Conservation (phyloP, 176 grass and related monocot species). For the Otatea glauca region DNA sequence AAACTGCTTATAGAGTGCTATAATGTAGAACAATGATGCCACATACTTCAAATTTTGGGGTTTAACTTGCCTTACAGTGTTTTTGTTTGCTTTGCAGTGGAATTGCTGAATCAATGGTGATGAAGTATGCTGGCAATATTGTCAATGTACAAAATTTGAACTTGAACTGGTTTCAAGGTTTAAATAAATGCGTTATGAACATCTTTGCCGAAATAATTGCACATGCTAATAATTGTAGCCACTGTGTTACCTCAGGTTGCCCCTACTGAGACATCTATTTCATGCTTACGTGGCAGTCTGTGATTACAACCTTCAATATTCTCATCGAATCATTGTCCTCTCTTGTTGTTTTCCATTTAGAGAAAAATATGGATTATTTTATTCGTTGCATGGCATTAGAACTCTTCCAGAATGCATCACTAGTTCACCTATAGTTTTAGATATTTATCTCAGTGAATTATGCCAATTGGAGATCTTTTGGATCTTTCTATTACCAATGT, state of each 20-base stretch:
- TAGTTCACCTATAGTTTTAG: constrained; percentile 2
- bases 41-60: no score
- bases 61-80: no score
- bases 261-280: not conserved
- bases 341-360: not conserved
- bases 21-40: no score
- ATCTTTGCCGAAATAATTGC: no score
- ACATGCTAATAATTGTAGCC: no score
- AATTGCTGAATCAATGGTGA: no score
- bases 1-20: no score
- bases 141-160: no score
- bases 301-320: not conserved
- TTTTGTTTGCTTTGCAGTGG: no score
- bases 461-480: not conserved
- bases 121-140: no score
- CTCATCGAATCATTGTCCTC: not conserved
- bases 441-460: not conserved
- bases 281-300: not conserved
- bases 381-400: not conserved
- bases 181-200: no score
- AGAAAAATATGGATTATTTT: not conserved
- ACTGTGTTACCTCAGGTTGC: not conserved
- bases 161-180: no score
- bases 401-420: not conserved
- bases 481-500: constrained; percentile 1